A percentile compares a stretch with the other conserved stretches of the same genome.
These are phyloP conservation scores for Amanita polypyramis DNA, from an alignment of 768 basidiomycete genomes.

Conservation along the genomic window DNA sequence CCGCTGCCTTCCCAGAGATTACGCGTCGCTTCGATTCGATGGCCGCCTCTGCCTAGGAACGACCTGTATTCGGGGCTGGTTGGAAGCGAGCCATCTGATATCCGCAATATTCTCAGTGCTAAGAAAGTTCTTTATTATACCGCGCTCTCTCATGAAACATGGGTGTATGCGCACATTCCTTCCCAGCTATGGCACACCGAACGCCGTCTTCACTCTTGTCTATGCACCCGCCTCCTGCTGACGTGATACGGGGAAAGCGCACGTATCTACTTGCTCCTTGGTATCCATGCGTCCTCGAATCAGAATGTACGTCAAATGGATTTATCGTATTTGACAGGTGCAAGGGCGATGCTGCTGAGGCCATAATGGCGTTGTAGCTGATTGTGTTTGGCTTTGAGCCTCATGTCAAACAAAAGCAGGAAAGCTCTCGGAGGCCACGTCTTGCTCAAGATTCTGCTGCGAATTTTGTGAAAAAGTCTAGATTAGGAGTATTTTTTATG, in stretches of 20 bases:
- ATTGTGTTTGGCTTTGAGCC: background rate
- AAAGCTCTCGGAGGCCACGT: background rate
- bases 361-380: background rate
- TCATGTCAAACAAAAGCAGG: background rate
- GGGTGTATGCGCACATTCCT: conserved; percentile 46
- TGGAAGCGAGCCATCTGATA: conserved; percentile 33
- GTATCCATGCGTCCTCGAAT: conserved; percentile 29
- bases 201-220: conserved; percentile 57
- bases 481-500: too few species aligned
- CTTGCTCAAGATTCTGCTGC: too few species aligned
- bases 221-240: conserved; percentile 55
- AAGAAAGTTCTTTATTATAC: conserved; percentile 7
- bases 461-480: too few species aligned
- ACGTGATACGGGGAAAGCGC: conserved; percentile 47
- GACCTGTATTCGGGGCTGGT: conserved; percentile 37
- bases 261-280: conserved; percentile 40
- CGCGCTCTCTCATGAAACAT: background rate
- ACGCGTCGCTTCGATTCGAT: conserved; percentile 59
- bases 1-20: conserved; percentile 76
- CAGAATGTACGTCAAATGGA: conserved; percentile 24
- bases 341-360: background rate
- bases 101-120: conserved; percentile 53
- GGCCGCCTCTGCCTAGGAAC: conserved; percentile 45
- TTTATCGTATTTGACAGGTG: background rate
- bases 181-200: conserved; percentile 67